Conservation (phyloP, 1,139 yeast genomes). For the Saccharomyces hybrid region DNA sequence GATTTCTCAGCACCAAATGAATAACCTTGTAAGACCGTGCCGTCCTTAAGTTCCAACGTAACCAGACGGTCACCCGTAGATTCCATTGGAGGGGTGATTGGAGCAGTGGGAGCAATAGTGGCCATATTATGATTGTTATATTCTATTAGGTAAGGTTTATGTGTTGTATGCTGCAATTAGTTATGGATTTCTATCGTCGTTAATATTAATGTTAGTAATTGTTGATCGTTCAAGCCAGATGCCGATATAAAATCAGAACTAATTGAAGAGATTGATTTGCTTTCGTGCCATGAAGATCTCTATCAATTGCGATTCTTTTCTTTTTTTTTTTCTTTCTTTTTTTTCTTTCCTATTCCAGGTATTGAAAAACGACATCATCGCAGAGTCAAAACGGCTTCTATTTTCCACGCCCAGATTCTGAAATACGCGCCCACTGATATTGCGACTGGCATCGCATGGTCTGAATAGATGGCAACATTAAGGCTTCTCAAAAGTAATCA, state of each 20-base stretch:
- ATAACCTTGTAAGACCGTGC: constrained; percentile 86
- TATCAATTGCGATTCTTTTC: not conserved
- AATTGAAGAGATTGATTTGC: not conserved
- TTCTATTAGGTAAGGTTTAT: not conserved
- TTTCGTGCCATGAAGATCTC: not conserved
- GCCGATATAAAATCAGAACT: not conserved
- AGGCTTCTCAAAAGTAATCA: not conserved
- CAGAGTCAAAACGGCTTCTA: not conserved
- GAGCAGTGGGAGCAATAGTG: constrained; percentile 46
- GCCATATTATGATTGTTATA: constrained; percentile 16
- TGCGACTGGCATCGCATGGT: not conserved
- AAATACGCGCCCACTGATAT: not conserved
- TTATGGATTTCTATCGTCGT: not conserved
- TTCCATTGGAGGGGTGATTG: constrained; percentile 85
- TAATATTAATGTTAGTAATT: not conserved
- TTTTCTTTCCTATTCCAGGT: not conserved
- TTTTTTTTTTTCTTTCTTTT: not conserved
- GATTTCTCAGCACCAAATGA: constrained; percentile 89
- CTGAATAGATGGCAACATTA: not conserved
- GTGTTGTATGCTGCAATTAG: not conserved
- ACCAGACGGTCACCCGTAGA: constrained; percentile 73
- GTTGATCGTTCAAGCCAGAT: not conserved
- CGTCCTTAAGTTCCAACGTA: constrained; percentile 89
- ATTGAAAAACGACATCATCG: not conserved
- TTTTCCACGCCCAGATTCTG: not conserved